Conservation (phyloP, 2,329 filamentous ascomycete genomes). For the Cladophialophora yegresii region DNA sequence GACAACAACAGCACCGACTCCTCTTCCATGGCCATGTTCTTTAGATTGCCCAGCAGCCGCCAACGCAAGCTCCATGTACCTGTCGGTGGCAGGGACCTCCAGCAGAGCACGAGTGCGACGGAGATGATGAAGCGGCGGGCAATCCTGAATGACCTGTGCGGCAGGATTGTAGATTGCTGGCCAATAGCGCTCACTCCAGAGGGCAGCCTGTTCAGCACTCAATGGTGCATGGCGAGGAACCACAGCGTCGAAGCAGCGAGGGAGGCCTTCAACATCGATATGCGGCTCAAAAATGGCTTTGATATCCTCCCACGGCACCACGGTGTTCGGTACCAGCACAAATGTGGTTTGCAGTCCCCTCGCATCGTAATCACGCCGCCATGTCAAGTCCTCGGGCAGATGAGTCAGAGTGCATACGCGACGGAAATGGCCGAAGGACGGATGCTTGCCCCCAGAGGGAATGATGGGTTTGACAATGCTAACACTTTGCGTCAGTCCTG, state of each 20-base stretch:
- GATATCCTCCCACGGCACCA: slow-evolving; percentile 38
- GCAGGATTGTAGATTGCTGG: slow-evolving; percentile 50
- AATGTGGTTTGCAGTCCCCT: slow-evolving; percentile 43
- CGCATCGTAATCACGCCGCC: slow-evolving; percentile 36
- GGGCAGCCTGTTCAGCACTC: slow-evolving; percentile 44
- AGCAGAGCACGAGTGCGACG: slow-evolving; percentile 42
- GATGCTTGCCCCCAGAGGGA: slow-evolving; percentile 44
- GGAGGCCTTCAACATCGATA: slow-evolving; percentile 44
- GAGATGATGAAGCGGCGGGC: slow-evolving; percentile 46
- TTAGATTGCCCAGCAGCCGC: slow-evolving; percentile 45
- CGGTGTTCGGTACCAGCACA: slow-evolving; percentile 47
- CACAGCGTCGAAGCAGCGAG: slow-evolving; percentile 37
- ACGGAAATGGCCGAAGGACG: slow-evolving; percentile 39
- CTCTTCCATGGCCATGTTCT: slow-evolving; percentile 43
- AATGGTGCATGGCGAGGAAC: slow-evolving; percentile 48
- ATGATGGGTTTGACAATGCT: slow-evolving; percentile 41
- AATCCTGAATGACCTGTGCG: slow-evolving; percentile 46
- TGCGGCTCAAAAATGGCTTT: slow-evolving; percentile 41
- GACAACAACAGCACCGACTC: slow-evolving; percentile 50
- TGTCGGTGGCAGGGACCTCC: slow-evolving; percentile 39
- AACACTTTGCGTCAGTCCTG: slow-evolving; percentile 11
- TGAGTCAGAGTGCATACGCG: slow-evolving; percentile 34
- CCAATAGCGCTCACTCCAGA: slow-evolving; percentile 48
- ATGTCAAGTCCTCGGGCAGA: slow-evolving; percentile 34
- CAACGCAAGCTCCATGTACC: slow-evolving; percentile 46